phyloP scores from a whole-genome alignment of 2,329 filamentous ascomycete species.

The Blastomyces silverae region DNA sequence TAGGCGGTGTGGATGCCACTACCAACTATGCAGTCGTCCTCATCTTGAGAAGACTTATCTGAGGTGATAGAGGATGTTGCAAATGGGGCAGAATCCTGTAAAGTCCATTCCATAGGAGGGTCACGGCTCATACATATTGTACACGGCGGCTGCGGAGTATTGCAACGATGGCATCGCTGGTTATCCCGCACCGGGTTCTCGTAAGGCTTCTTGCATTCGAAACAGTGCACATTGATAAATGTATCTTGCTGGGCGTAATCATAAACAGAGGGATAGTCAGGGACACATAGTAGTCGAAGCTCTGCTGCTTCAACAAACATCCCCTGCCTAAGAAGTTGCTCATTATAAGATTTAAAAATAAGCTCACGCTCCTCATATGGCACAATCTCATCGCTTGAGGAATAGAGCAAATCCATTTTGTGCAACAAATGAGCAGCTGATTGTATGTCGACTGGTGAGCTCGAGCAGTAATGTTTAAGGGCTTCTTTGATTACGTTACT shows the following conservation, averaged over 20 bases:
- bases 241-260: conserved; percentile 52
- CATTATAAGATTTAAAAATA: conserved; percentile 53
- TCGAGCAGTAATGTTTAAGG: conserved; percentile 37
- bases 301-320: conserved; percentile 47
- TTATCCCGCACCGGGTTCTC: conserved; percentile 46
- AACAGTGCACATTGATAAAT: conserved; percentile 50
- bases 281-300: conserved; percentile 51
- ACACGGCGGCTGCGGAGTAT: conserved; percentile 36
- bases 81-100: conserved; percentile 22
- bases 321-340: conserved; percentile 45
- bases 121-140: conserved; percentile 39
- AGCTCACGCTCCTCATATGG: conserved; percentile 47
- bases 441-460: conserved; percentile 35
- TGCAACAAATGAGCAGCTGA: conserved; percentile 39
- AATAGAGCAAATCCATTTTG: conserved; percentile 36
- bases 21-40: neutral
- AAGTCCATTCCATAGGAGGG: conserved; percentile 38
- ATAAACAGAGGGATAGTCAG: conserved; percentile 51
- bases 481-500: conserved; percentile 37
- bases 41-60: conserved; percentile 10
- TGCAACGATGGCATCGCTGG: conserved; percentile 48
- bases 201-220: conserved; percentile 51
- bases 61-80: conserved; percentile 8
- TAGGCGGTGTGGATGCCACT: conserved; percentile 15
- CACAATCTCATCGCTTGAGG: conserved; percentile 34